Evolutionary conservation across 768 basidiomycete species (phyloP).

Genomic region (Lactarius psammicola): DNA sequence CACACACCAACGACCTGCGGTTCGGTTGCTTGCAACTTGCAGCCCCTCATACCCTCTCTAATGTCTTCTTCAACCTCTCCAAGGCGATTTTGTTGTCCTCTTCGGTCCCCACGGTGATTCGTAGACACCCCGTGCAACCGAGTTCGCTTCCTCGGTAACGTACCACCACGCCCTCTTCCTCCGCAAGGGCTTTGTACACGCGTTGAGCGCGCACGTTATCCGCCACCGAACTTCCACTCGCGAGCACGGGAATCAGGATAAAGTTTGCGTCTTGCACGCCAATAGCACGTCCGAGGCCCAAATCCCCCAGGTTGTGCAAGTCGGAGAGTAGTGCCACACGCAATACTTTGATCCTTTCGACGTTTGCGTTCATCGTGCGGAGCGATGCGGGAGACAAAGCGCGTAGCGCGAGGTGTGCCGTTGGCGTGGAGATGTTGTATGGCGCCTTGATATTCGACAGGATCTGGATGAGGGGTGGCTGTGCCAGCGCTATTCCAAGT

Average conservation of each 20-base stretch:
- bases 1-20: neutral
- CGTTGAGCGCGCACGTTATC: conserved; percentile 60
- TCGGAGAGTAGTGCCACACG: conserved; percentile 53
- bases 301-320: conserved; percentile 45
- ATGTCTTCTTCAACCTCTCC: conserved; percentile 49
- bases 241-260: conserved; percentile 73
- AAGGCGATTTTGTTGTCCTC: conserved; percentile 71
- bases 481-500: conserved; percentile 85
- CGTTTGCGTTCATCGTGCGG: conserved; percentile 60
- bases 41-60: conserved; percentile 37
- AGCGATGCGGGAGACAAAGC: conserved; percentile 72
- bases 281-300: conserved; percentile 65
- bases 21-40: neutral
- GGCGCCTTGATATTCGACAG: conserved; percentile 96
- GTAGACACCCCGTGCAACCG: conserved; percentile 83
- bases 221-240: conserved; percentile 42
- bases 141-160: conserved; percentile 82
- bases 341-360: conserved; percentile 54
- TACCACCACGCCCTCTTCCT: conserved; percentile 84
- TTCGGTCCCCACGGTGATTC: conserved; percentile 85
- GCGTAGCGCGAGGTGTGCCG: conserved; percentile 74
- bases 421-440: conserved; percentile 92
- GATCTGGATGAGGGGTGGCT: conserved; percentile 86
- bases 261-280: conserved; percentile 93
- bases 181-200: conserved; percentile 82